phyloP scores from a whole-genome alignment of 768 basidiomycete genomes.

The Jaapia argillacea region DNA sequence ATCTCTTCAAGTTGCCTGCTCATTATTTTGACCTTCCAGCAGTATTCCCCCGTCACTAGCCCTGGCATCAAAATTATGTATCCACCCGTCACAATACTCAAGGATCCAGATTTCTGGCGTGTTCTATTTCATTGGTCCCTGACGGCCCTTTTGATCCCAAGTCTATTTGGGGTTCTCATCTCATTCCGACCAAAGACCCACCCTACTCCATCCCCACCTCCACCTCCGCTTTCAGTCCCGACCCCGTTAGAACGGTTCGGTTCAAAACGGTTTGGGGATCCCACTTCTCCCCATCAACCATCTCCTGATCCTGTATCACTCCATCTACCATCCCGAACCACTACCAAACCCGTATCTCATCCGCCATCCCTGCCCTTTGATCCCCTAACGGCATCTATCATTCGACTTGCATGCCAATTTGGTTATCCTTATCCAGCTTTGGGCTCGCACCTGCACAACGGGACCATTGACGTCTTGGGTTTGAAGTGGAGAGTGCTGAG shows the following conservation, averaged over 20 bases:
- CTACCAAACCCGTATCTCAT: background rate
- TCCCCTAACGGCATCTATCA: conserved; percentile 53
- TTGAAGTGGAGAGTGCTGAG: conserved; percentile 43
- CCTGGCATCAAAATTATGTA: no score
- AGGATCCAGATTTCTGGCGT: conserved; percentile 37
- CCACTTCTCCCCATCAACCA: no score
- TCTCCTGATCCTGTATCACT: background rate
- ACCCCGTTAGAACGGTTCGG: conserved; percentile 15
- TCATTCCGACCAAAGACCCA: conserved; percentile 42
- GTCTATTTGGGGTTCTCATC: conserved; percentile 44
- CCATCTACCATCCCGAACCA: background rate
- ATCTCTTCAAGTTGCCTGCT: no score
- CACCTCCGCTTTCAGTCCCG: conserved; percentile 12
- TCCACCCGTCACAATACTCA: conserved; percentile 37
- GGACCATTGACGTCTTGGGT: conserved; percentile 45
- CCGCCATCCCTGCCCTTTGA: conserved; percentile 28
- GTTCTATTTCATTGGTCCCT: conserved; percentile 53
- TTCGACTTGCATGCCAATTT: conserved; percentile 48
- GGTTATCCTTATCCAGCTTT: conserved; percentile 37
- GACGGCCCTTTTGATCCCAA: conserved; percentile 51
- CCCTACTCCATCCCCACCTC: background rate
- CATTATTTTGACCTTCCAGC: no score
- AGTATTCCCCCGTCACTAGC: no score
- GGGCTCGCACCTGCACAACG: conserved; percentile 10
- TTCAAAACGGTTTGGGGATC: background rate